Evolutionary conservation across 2,329 filamentous ascomycete species (phyloP).

Genomic region (Fusarium veterinarium): DNA sequence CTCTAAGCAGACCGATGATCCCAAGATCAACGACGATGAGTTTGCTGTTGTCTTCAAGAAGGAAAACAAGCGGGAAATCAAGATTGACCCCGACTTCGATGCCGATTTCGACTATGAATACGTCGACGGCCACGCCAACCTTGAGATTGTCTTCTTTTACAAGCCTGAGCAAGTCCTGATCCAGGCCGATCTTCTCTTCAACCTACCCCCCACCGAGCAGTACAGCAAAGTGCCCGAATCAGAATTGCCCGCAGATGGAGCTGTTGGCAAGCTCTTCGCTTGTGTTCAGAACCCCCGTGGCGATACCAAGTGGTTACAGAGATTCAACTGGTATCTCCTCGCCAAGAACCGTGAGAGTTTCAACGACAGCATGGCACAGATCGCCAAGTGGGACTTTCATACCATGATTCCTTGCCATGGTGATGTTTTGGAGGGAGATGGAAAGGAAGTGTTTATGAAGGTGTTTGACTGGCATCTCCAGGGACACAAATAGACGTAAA

Average conservation of each 20-base stretch:
- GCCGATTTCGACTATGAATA: slow-evolving; percentile 88
- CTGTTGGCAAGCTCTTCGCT: slow-evolving; percentile 58
- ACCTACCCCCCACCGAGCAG: slow-evolving; percentile 88
- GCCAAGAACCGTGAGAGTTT: slow-evolving; percentile 75
- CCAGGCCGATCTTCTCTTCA: slow-evolving; percentile 92
- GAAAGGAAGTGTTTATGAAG: slow-evolving; percentile 80
- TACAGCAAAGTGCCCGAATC: slow-evolving; percentile 73
- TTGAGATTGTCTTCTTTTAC: slow-evolving; percentile 89
- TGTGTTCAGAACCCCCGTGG: slow-evolving; percentile 71
- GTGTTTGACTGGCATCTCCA: slow-evolving; percentile 85
- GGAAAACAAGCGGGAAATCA: slow-evolving; percentile 61
- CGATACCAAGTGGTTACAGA: slow-evolving; percentile 78
- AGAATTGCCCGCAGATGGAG: slow-evolving; percentile 48
- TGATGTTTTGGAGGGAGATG: slow-evolving; percentile 81
- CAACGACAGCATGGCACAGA: slow-evolving; percentile 74
- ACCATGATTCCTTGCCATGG: slow-evolving; percentile 93
- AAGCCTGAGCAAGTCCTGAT: slow-evolving; percentile 83
- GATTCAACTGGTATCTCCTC: slow-evolving; percentile 83
- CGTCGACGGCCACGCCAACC: slow-evolving; percentile 81
- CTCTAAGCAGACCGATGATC: slow-evolving; percentile 62
- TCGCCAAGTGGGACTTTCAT: slow-evolving; percentile 85
- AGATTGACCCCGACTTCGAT: slow-evolving; percentile 83
- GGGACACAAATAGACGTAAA: slow-evolving; percentile 39
- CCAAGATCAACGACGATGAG: slow-evolving; percentile 60
- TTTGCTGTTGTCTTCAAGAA: slow-evolving; percentile 77